Conservation (phyloP, 2,329 filamentous ascomycete genomes). For the Blastomyces percursus region DNA sequence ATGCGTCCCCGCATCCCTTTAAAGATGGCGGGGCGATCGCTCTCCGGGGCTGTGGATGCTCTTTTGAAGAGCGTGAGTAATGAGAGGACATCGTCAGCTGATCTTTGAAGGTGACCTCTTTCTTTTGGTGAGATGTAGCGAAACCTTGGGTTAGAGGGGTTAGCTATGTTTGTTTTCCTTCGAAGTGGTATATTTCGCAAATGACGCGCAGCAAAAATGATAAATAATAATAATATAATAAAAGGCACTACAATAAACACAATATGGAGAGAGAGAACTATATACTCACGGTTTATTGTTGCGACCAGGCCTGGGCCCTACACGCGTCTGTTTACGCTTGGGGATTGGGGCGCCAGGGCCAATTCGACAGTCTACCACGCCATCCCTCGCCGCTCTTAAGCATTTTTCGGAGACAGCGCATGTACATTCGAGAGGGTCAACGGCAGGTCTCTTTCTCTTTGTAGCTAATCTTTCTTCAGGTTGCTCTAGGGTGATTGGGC, state of each 20-base stretch:
- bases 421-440: slow-evolving; percentile 5
- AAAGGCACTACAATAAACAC: background rate
- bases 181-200: background rate
- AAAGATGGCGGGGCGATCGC: background rate
- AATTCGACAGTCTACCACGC: slow-evolving; percentile 12
- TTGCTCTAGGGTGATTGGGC: background rate
- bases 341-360: background rate
- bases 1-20: slow-evolving; percentile 9
- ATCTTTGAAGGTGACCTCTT: background rate
- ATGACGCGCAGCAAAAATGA: background rate
- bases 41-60: background rate
- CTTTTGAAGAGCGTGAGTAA: background rate
- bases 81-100: background rate
- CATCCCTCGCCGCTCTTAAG: slow-evolving; percentile 7
- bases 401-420: slow-evolving; percentile 12
- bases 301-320: background rate
- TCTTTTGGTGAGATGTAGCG: slow-evolving; percentile 2
- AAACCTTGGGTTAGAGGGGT: background rate
- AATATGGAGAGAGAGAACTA: background rate
- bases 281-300: background rate
- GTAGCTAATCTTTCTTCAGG: background rate
- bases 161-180: background rate
- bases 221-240: no score
- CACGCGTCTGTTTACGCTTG: background rate
- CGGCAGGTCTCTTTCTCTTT: background rate